Evolutionary conservation across 108 stramenopile species (phyloP).

Genomic region (Cylindrotheca closterium): DNA sequence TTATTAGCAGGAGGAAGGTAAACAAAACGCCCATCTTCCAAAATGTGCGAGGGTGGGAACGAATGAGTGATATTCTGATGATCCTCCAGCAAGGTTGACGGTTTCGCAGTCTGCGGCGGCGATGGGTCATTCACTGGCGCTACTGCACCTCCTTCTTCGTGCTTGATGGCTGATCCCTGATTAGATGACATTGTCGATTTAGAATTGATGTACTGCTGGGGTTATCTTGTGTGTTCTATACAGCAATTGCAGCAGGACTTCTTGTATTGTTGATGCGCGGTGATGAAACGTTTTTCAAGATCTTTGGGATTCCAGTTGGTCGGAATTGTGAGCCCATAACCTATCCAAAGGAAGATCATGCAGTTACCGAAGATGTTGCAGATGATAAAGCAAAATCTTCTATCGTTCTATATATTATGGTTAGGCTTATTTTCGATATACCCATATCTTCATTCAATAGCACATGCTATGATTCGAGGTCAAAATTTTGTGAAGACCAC

Average conservation of each 20-base stretch:
- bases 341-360: no score
- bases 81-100: not conserved
- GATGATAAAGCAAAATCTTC: not conserved
- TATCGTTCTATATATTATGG: not conserved
- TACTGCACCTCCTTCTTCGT: not conserved
- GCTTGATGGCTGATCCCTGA: not conserved
- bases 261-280: no score
- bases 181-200: not conserved
- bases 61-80: conserved; percentile 31
- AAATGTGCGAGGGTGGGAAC: conserved; percentile 76
- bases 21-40: conserved; percentile 70
- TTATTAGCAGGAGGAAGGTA: conserved; percentile 62
- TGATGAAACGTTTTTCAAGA: no score
- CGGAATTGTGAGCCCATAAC: no score
- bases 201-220: not conserved
- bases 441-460: not conserved
- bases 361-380: not conserved
- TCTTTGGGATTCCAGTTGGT: no score
- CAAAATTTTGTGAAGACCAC: not conserved
- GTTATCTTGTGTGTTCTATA: not conserved
- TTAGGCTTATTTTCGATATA: not conserved
- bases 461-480: no score
- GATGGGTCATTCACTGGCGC: not conserved
- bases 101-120: not conserved
- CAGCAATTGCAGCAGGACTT: no score